Evolutionary conservation across 768 basidiomycete genomes (phyloP), one percentile per base, ranked within the genome.

Genomic region (Glaciozyma martinii): DNA sequence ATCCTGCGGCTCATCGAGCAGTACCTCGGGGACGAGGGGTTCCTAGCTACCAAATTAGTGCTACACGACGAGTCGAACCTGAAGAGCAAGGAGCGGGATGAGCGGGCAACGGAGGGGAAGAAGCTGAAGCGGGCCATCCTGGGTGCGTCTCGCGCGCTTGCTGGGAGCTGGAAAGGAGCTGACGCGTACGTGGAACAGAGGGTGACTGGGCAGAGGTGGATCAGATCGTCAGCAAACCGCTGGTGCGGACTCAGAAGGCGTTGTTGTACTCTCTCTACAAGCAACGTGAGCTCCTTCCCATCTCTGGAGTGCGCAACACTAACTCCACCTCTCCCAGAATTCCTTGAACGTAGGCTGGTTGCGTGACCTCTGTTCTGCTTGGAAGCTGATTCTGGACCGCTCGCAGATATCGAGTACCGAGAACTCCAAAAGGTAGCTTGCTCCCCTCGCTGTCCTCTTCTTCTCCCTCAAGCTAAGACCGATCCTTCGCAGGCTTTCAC

Each of bases 251-350:
- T 18, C 73, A 74, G 55, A 73, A 72, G 50, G 73, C 76, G 3
- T 74, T 76, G 59, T 54, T 76, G 53, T 76, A 74, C 63, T 66
- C 74, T 46, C 68, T 74, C 50, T 76, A 73, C 60, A 60, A 74
- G 6, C 75, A 76, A 47, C 75, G 54, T 55, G 32, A 55, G 54
- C 32, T 23, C 33, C 18, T 6, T 37, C 54, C 30, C 29, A 16
- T 54, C 52, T 55, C 23, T 16, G 15, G 50, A n/a, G 30, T 27
- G 50, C 54, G 33, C 32, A 6, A 12, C 23, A 32, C 54, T 37
- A 32, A 33, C 54, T 6, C 37, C 10, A 40, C 15, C 33, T 37
- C 18, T 37, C 23, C 3, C 54, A 55, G 54, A 76, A 53, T 76
- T 76, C 67, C 66, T 76, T 16, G 76, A 76, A 58, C 71, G 73